Evolutionary conservation across 2,329 filamentous ascomycete genomes (phyloP), one percentile per base, ranked within the genome.

Genomic region (Calonectria leucothoes): DNA sequence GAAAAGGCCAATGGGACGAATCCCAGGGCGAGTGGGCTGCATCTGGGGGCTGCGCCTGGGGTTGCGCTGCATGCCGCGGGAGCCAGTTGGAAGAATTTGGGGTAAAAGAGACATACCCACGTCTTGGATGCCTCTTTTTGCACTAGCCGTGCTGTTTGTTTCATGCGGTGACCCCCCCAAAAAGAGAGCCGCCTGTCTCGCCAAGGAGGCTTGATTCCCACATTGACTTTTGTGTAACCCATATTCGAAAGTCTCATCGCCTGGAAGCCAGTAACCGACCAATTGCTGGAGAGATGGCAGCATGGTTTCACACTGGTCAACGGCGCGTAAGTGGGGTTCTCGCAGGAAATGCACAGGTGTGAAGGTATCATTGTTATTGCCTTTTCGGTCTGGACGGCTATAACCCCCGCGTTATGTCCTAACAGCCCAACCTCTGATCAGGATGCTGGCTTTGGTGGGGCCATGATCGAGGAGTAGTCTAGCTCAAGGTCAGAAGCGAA

Each of bases 41-140:
- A 10, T 31, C n/a, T 39, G 51, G 31, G 31, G 49, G 66, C 42
- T 69, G 66, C 55, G 14, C 31, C 29, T 33, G 65, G 70, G 70
- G 70, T 72, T 55, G 45, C 29, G 17, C 55, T 65, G 57, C 65
- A 68, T 65, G 29, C 57, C 17, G 48, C 69, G 48, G 65, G 39
- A 66, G 70, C 65, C 65, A 68, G 57, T 59, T 55, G 25, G 45
- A n/a, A 61, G 64, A 55, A 67, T 51, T 51, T 8, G 25, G 23
- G 57, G 33, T 12, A 65, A n/a, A 57, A 57, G 42, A 23, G 20
- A 33, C n/a, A 57, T 17, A n/a, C 59, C 37, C 49, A 45, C 31
- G 42, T 27, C 49, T 45, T 20, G 15, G 20, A 59, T 29, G n/a
- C 42, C 55, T 31, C 55, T 45, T 33, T 17, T 33, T 17, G 37